phyloP scores from a whole-genome alignment of 345 rosid genomes.

The Nasturtium officinale region DNA sequence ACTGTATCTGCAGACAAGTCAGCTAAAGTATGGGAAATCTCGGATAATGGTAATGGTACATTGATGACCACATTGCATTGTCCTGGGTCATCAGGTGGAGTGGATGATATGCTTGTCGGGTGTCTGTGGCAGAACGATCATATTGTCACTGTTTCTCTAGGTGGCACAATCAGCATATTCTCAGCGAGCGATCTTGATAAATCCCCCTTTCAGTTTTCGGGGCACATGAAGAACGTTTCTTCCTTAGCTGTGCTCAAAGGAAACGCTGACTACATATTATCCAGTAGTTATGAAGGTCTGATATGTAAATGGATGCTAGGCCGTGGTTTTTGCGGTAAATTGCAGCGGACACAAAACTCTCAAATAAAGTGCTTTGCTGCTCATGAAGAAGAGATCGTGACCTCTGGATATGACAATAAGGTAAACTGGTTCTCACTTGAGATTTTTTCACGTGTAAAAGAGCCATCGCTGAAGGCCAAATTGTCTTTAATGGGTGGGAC shows the following conservation, averaged over 20 bases:
- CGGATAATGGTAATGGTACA: conserved; percentile 68
- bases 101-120: conserved; percentile 95
- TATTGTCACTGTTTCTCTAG: conserved; percentile 88
- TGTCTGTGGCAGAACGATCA: conserved; percentile 93
- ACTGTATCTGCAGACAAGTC: conserved; percentile 98
- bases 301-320: conserved; percentile 91
- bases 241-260: conserved; percentile 70
- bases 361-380: conserved; percentile 91
- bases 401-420: conserved; percentile 92
- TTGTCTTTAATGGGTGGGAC: conserved; percentile 1
- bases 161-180: conserved; percentile 80
- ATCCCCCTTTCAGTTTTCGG: conserved; percentile 67
- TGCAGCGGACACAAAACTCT: conserved; percentile 72
- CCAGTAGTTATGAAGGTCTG: conserved; percentile 90
- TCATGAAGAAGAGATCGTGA: conserved; percentile 74
- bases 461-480: conserved; percentile 9
- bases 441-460: background rate
- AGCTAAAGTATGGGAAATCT: conserved; percentile 91
- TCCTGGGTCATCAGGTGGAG: conserved; percentile 73
- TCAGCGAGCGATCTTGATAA: conserved; percentile 77
- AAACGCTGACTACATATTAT: conserved; percentile 61
- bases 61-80: conserved; percentile 67
- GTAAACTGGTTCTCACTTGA: conserved; percentile 40
- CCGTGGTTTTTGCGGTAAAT: conserved; percentile 73
- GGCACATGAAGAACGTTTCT: conserved; percentile 86